Percentiles rank a stretch among this genome's conserved stretches.
Evolutionary conservation across 768 basidiomycete genomes (phyloP).

Genomic region (Trametes gibbosa): DNA sequence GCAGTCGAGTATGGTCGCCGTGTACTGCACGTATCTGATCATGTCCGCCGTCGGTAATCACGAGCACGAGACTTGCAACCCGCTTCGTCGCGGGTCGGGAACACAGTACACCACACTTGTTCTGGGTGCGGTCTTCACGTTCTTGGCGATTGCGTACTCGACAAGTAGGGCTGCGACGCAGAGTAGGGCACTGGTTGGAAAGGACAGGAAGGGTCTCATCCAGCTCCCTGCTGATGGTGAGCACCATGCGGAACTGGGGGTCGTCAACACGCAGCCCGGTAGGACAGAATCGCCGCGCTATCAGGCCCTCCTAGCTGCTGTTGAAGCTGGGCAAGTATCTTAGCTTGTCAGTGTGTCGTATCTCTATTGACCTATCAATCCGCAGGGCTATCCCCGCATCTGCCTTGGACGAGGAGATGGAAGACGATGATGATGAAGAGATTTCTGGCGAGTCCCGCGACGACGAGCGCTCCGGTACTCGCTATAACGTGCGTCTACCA

Average conservation of each 20-base stretch:
- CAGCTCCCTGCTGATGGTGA: conserved; percentile 52
- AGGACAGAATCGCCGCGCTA: conserved; percentile 86
- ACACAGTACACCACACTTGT: conserved; percentile 86
- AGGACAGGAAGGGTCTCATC: conserved; percentile 59
- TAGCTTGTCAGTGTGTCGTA: neutral
- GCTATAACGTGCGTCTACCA: conserved; percentile 75
- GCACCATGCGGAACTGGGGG: conserved; percentile 63
- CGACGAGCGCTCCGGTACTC: conserved; percentile 90
- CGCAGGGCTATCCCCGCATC: conserved; percentile 88
- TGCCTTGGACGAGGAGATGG: conserved; percentile 76
- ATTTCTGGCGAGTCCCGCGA: conserved; percentile 74
- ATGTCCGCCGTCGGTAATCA: conserved; percentile 94
- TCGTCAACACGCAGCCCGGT: conserved; percentile 82
- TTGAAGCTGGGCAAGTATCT: conserved; percentile 80
- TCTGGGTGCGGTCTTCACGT: conserved; percentile 92
- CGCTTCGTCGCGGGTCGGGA: conserved; percentile 64
- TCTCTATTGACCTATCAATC: neutral
- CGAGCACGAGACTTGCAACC: conserved; percentile 84
- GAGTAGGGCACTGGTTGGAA: conserved; percentile 84
- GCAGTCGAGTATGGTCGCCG: conserved; percentile 95
- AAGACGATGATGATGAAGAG: conserved; percentile 74
- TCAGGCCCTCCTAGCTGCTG: conserved; percentile 91
- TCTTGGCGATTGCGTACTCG: conserved; percentile 97
- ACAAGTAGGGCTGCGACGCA: conserved; percentile 96
- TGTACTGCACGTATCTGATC: conserved; percentile 94